Evolutionary conservation across 176 grass and related monocot species (phyloP).

Genomic region (Oryza brachyantha): DNA sequence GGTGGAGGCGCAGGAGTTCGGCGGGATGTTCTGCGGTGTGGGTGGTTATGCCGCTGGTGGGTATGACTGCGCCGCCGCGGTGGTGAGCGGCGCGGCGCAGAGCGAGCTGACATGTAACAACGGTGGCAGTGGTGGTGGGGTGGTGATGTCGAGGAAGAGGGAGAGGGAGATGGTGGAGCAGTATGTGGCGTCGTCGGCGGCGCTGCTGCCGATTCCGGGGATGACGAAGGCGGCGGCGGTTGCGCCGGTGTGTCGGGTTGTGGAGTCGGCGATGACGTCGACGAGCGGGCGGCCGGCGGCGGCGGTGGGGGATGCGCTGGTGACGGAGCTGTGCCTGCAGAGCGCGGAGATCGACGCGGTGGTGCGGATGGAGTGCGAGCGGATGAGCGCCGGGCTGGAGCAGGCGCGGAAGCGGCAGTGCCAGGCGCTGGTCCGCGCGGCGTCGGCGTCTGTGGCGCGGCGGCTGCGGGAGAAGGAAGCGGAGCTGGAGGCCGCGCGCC

Average conservation of each 20-base stretch:
- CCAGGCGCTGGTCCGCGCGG: slow-evolving; percentile 27
- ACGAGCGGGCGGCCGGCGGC: slow-evolving; percentile 49
- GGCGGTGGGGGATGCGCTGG: neutral
- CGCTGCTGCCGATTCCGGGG: slow-evolving; percentile 18
- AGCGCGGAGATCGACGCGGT: slow-evolving; percentile 44
- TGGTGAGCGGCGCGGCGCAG: slow-evolving; percentile 32
- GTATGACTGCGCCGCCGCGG: neutral
- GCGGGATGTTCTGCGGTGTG: neutral
- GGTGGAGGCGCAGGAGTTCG: neutral
- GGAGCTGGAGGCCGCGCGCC: slow-evolving; percentile 21
- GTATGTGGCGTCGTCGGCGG: neutral
- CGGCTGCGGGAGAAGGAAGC: slow-evolving; percentile 35
- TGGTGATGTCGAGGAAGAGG: slow-evolving; percentile 41
- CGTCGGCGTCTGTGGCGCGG: slow-evolving; percentile 7
- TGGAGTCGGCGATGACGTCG: slow-evolving; percentile 30
- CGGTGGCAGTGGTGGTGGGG: neutral
- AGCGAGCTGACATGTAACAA: slow-evolving; percentile 63
- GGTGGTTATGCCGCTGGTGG: neutral
- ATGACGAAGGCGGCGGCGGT: neutral
- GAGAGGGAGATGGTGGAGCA: neutral
- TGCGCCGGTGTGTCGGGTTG: neutral
- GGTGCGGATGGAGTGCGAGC: slow-evolving; percentile 48
- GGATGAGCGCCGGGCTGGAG: slow-evolving; percentile 38
- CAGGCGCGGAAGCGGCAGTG: slow-evolving; percentile 45
- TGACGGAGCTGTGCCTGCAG: slow-evolving; percentile 31